phyloP scores from a whole-genome alignment of 2,329 filamentous ascomycete genomes.

The Ophiostoma ulmi region DNA sequence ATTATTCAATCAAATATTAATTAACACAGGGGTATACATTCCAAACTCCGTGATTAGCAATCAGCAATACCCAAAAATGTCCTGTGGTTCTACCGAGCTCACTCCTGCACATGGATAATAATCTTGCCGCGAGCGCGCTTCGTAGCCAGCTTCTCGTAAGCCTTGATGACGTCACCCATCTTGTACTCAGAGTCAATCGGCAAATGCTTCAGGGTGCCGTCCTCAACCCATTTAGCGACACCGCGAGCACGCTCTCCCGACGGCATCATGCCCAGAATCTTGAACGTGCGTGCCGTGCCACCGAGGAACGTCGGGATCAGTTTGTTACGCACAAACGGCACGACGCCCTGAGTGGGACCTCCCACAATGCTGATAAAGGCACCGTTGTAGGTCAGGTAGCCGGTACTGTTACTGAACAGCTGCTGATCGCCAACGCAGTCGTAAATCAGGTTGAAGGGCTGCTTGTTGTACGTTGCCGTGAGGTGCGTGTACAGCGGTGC shows the following conservation, averaged over 20 bases:
- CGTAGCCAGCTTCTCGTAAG: conserved; percentile 33
- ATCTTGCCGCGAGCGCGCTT: conserved; percentile 36
- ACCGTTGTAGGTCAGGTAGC: conserved; percentile 38
- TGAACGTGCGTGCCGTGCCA: conserved; percentile 33
- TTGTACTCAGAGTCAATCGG: conserved; percentile 34
- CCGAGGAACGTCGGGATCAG: conserved; percentile 33
- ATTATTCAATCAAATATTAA: neutral
- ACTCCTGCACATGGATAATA: conserved; percentile 35
- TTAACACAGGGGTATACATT: neutral
- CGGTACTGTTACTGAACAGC: conserved; percentile 39
- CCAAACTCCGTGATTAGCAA: neutral
- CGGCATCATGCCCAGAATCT: conserved; percentile 33
- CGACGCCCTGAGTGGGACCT: conserved; percentile 32
- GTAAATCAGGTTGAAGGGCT: conserved; percentile 43
- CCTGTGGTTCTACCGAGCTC: neutral
- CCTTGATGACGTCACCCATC: conserved; percentile 32
- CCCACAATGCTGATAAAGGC: conserved; percentile 37
- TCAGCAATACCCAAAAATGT: neutral
- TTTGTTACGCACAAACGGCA: conserved; percentile 34
- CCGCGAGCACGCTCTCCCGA: conserved; percentile 31
- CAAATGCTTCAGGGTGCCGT: conserved; percentile 31
- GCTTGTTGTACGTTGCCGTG: conserved; percentile 31
- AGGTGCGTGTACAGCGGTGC: conserved; percentile 37
- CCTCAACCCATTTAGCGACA: conserved; percentile 31
- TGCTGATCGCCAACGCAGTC: conserved; percentile 47